Base-by-base conservation (phyloP, 139 green algal species). In the Coelastrella sp. region DNA sequence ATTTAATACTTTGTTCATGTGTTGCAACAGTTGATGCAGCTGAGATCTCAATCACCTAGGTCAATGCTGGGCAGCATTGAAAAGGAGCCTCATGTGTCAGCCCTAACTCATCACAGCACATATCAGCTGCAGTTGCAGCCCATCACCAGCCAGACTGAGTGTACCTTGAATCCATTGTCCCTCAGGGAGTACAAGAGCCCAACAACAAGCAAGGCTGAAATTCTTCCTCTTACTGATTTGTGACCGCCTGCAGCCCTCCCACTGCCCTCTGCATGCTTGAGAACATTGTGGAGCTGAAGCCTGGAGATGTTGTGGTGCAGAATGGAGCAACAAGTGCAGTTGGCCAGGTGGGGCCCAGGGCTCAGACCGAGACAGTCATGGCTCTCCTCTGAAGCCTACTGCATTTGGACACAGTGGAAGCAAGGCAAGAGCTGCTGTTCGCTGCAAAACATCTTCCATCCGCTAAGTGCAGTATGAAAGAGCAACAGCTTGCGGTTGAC, bases 221-320 rank as follows among this genome's bases (percentile, higher is more conserved):
- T 10, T 60, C 6, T 83, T 10, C 22, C 6, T 83, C 15, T 4
- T 73, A 17, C 65, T 73, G 65, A 11, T 59, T 22, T 60, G 11
- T 14, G 57, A 49, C 56, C 8, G 7, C 10, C 63, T 68, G 73
- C 93, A 98, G 95, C 90, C 97, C 97, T 7, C 94, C 95, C 72
- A 98, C 96, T 4, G 97, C 97, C 0, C 84, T 98, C 75, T 90
- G 93, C 15, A 94, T 99, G 94, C 89, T 99, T 79, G 91, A 96
- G 70, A 92, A 95, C 68, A 98, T 98, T 95, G 94, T 97, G 56
- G n/a, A 94, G 7, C 94, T 99, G 86, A 8, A 93, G 22, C 66
- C 82, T 7, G 97, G 97, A 7, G 97, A 99, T 87, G 95, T 97
- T 1, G 91, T 99, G 7, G 91, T 99, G n/a, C 97, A 99, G 89